Conservation (phyloP, 2,329 filamentous ascomycete species). For the Nemania diffusa region DNA sequence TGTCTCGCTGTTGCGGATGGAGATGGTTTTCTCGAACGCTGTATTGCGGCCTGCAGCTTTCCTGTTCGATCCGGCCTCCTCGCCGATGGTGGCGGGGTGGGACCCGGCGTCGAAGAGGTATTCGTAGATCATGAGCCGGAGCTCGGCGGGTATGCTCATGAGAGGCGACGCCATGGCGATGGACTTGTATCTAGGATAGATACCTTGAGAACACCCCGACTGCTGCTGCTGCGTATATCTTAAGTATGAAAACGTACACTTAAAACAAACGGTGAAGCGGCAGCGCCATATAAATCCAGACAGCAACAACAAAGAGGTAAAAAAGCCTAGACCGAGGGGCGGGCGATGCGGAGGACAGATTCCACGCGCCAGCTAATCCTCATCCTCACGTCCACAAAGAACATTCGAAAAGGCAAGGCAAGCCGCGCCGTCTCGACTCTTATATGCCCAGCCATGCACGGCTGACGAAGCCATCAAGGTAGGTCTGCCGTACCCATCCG, state of each 20-base stretch:
- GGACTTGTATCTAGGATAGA: background rate
- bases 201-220: background rate
- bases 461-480: background rate
- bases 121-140: conserved; percentile 57
- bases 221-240: background rate
- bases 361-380: background rate
- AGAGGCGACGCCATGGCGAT: conserved; percentile 40
- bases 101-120: conserved; percentile 53
- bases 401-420: background rate
- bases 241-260: background rate
- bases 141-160: conserved; percentile 54
- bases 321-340: no score
- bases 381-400: background rate
- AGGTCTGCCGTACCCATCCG: background rate
- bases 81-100: conserved; percentile 32
- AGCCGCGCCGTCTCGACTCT: background rate
- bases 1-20: conserved; percentile 52
- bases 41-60: background rate
- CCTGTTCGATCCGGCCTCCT: conserved; percentile 40
- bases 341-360: no score
- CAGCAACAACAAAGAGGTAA: no score
- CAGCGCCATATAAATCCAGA: no score
- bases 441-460: background rate
- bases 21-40: conserved; percentile 45
- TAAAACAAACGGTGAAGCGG: background rate